Evolutionary conservation across 192 early-diverging fungal species (phyloP).

Genomic region (Oehlia diaphana): DNA sequence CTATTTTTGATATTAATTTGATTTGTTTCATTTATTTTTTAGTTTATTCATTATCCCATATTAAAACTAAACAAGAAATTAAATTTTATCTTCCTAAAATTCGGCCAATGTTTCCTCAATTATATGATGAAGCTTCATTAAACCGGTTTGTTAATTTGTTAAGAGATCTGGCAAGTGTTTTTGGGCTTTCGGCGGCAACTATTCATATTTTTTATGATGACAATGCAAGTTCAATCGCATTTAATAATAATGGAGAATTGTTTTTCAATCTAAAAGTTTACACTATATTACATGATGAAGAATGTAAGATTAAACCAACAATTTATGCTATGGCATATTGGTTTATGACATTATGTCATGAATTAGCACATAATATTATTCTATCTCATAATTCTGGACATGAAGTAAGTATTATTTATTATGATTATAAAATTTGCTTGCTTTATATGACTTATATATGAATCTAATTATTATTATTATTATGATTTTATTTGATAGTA

Average conservation of each 20-base stretch:
- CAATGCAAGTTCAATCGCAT: constrained; percentile 64
- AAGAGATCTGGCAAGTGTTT: constrained; percentile 54
- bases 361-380: constrained; percentile 79
- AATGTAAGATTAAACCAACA: constrained; percentile 11
- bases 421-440: too few species aligned
- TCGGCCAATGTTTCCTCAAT: not conserved
- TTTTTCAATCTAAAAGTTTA: constrained; percentile 87
- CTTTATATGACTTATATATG: too few species aligned
- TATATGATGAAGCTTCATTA: constrained; percentile 35
- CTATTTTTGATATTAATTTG: too few species aligned
- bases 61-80: constrained; percentile 26
- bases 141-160: constrained; percentile 44
- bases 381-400: constrained; percentile 69
- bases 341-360: constrained; percentile 85
- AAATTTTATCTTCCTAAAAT: constrained; percentile 32
- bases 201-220: constrained; percentile 81
- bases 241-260: constrained; percentile 70
- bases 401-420: constrained; percentile 49
- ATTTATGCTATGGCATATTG: constrained; percentile 65
- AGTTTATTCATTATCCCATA: too few species aligned
- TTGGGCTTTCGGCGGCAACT: constrained; percentile 50
- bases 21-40: too few species aligned
- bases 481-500: constrained; percentile 39
- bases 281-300: constrained; percentile 61
- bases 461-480: not conserved